Base-by-base conservation (phyloP, 192 early-diverging fungal genomes). In the Dimargaris verticillata region DNA sequence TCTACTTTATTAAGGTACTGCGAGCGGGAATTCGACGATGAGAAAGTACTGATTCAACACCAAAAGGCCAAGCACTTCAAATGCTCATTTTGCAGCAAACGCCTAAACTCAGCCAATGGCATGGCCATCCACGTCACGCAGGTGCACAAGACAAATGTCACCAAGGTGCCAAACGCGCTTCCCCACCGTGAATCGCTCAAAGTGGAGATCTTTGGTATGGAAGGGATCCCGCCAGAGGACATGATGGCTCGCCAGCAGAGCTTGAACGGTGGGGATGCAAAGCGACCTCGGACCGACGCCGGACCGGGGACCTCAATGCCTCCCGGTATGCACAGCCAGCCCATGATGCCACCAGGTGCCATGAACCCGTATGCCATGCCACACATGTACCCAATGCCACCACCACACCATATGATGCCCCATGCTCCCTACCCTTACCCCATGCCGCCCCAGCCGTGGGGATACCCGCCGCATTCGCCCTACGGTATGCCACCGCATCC, bases 11-110 rank as follows among this genome's bases (percentile, higher is more conserved):
- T 20, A 48, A 81, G 83, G 93, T 95, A 97, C 71, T 97, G 94
- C 70, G 91, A 95, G 58, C 78, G 88, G 57, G 88, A 92, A 61
- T 97, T 97, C 68, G 91, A 93, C 59, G 91, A 94, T 70, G 92
- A 95, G 61, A 93, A 89, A 64, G 84, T 92, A 10, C 75, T 97
- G 51, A 80, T 97, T 33, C 79, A 89, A 61, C 94, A 97, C 71
- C 94, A 97, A 68, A 83, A 82, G 69, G 86, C 88, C 38, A 90
- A 88, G 70, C 94, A 97, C 66, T 95, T 95, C 76, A 93, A 94
- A 64, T 97, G 94, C 66, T 70, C 71, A 55, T 71, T 79, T 14
- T 97, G 94, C 70, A 67, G 71, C 64, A 92, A 90, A 69, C 85
- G 86, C 57, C 79, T 93, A 41, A 91, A 85, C 66, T 91, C 91